Percentiles rank a stretch among this genome's conserved stretches.
These are phyloP conservation scores for Metarhizium humberi DNA, from an alignment of 2,329 filamentous ascomycete species.

Conservation along the genomic window DNA sequence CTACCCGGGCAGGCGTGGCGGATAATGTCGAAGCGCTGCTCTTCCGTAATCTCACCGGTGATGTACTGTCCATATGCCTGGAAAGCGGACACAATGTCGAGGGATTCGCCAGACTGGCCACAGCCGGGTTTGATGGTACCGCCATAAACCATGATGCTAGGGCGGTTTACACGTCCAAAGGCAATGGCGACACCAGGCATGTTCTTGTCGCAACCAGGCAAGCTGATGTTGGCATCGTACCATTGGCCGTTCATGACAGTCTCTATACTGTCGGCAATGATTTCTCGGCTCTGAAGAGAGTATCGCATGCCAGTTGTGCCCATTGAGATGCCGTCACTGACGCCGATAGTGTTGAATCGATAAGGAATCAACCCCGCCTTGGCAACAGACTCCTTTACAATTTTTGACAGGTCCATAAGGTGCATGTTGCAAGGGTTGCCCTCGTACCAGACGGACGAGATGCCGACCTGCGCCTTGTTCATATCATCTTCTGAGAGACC, in stretches of 20 bases:
- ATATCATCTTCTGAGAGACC: constrained; percentile 80
- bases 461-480: constrained; percentile 94
- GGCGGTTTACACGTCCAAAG: constrained; percentile 90
- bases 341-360: constrained; percentile 98
- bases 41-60: constrained; percentile 80
- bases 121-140: constrained; percentile 91
- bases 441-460: constrained; percentile 96
- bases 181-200: constrained; percentile 92
- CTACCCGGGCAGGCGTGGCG: constrained; percentile 64
- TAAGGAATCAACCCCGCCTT: constrained; percentile 78
- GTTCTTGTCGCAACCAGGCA: constrained; percentile 99
- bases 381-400: constrained; percentile 53
- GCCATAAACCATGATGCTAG: constrained; percentile 95
- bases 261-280: constrained; percentile 97
- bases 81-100: constrained; percentile 96
- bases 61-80: constrained; percentile 96
- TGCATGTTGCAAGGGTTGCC: constrained; percentile 99
- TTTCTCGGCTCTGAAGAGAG: constrained; percentile 85
- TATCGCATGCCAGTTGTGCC: constrained; percentile 96
- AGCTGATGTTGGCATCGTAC: constrained; percentile 96
- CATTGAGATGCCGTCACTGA: constrained; percentile 97
- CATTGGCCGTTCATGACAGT: constrained; percentile 98
- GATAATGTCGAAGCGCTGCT: constrained; percentile 90
- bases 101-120: constrained; percentile 61
- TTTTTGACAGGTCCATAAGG: constrained; percentile 76